Evolutionary conservation across 169 alveolate species (phyloP), one percentile per base, ranked within the genome.

Genomic region (Plasmodium gonderi): DNA sequence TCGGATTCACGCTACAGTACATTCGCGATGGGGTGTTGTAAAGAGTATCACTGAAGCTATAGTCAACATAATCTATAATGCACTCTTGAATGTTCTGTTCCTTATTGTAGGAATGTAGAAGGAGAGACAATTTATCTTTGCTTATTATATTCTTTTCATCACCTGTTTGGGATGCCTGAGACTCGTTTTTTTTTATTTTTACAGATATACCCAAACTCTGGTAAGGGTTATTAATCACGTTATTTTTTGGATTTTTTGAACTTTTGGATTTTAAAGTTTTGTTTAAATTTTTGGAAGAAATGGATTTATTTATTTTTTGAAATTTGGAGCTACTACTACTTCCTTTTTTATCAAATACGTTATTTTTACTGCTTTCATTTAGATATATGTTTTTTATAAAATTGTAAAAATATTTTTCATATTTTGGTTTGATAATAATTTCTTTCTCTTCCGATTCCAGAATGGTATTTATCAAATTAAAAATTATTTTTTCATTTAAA

Each of bases 361-460:
- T 60, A 26, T 40, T 75, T 36, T 75, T 87, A 67, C 31, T 54
- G 33, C 26, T 54, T 20, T 60, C 79, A 87, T 60, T 74, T 20
- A 75, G 17, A 45, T 76, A 42, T 40, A 87, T 2, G 3, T 74
- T 87, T 74, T 87, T 87, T 54, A 87, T 38, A 74, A 87, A 87
- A 44, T 75, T 68, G 23, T 87, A 87, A 75, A 87, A 87, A 31
- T 87, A 87, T 87, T 87, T 87, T 78, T 87, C 89, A 78, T 87
- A 60, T 65, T 87, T 74, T 1, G 93, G 93, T 42, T 87, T 54
- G 12, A 87, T 87, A 51, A 75, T 7, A 12, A 87, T 64, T 42
- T 87, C 93, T 40, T 87, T 87, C 33, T 87, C 93, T 74, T 87
- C 93, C 67, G 93, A 87, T 54, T 87, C 93, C 36, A 87, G 78